Evolutionary conservation across 2,329 filamentous ascomycete species (phyloP), one percentile per base, ranked within the genome.

Genomic region (Cordyceps sp.): DNA sequence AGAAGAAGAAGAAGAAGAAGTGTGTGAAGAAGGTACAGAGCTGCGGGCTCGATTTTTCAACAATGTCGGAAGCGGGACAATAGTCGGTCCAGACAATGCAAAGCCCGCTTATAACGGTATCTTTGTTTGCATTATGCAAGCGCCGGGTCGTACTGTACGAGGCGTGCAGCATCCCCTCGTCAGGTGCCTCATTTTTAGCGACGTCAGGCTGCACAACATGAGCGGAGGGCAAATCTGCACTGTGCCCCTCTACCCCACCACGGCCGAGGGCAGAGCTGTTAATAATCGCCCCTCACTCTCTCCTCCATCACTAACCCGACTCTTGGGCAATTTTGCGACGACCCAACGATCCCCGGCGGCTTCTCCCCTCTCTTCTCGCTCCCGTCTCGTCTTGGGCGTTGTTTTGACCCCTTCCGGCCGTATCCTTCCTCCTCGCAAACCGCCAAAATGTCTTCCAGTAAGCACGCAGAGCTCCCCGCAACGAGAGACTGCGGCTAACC

Each of bases 281-380:
- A n/a, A n/a, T n/a, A n/a, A n/a, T n/a, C n/a, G n/a, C n/a, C n/a
- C n/a, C n/a, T n/a, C n/a, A n/a, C n/a, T n/a, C 26, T 28, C 26
- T 12, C 13, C 12, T 25, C 23, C 8, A 30, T 26, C 22, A 38
- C 27, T 39, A 39, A 36, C 38, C 39, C 31, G 34, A 29, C 18
- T 33, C 26, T 48, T 37, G 42, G 44, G 42, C 44, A 52, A 49
- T 46, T 49, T 50, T 52, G 49, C 48, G 47, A 51, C 43, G 43
- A 49, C 43, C 42, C 39, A 44, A 29, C 29, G 14, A 29, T 33
- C 23, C 31, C n/a, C n/a, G n/a, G n/a, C n/a, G n/a, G n/a, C n/a
- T 17, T 19, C n/a, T 10, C 17, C 7, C 20, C 13, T 23, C 30
- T 19, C 6, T 16, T 5, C 4, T 19, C 13, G 5, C 24, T 2